phyloP scores from a whole-genome alignment of 2,329 filamentous ascomycete genomes.

The Pseudogymnoascus sp. region DNA sequence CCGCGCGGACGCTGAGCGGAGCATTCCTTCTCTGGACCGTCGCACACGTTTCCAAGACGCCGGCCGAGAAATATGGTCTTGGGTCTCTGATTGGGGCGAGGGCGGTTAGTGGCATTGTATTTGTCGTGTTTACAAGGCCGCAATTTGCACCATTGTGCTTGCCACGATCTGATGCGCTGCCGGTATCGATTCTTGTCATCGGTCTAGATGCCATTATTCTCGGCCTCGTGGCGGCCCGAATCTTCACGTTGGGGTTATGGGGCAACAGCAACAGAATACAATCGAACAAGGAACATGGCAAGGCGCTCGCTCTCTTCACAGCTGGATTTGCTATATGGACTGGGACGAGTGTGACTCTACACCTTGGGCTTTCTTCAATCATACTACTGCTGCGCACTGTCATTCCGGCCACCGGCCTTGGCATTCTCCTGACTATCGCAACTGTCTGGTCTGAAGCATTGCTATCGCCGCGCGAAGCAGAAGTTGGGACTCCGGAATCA shows the following conservation, averaged over 20 bases:
- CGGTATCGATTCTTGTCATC: slow-evolving; percentile 24
- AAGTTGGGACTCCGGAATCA: slow-evolving; percentile 23
- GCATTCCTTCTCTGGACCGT: slow-evolving; percentile 28
- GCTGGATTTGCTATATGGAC: slow-evolving; percentile 25
- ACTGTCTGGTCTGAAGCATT: slow-evolving; percentile 20
- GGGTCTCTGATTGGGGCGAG: slow-evolving; percentile 23
- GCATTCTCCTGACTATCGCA: slow-evolving; percentile 23
- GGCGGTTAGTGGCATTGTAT: slow-evolving; percentile 22
- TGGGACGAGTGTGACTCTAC: slow-evolving; percentile 25
- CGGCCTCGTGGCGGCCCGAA: slow-evolving; percentile 20
- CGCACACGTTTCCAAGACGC: slow-evolving; percentile 22
- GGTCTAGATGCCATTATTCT: slow-evolving; percentile 25
- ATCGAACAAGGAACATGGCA: slow-evolving; percentile 19
- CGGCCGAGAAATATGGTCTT: slow-evolving; percentile 20
- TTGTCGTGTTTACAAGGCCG: slow-evolving; percentile 26
- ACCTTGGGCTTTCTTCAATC: slow-evolving; percentile 23
- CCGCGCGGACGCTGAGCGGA: slow-evolving; percentile 24
- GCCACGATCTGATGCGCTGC: slow-evolving; percentile 22
- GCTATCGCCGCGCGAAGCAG: slow-evolving; percentile 18
- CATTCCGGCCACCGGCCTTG: slow-evolving; percentile 24
- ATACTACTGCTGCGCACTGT: slow-evolving; percentile 23
- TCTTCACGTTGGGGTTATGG: slow-evolving; percentile 19
- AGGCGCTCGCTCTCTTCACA: slow-evolving; percentile 20
- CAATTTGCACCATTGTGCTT: slow-evolving; percentile 26
- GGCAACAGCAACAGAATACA: slow-evolving; percentile 14